These are phyloP conservation scores for Sporothrix brasiliensis DNA, from an alignment of 2,329 filamentous ascomycete species.

Conservation along the genomic window DNA sequence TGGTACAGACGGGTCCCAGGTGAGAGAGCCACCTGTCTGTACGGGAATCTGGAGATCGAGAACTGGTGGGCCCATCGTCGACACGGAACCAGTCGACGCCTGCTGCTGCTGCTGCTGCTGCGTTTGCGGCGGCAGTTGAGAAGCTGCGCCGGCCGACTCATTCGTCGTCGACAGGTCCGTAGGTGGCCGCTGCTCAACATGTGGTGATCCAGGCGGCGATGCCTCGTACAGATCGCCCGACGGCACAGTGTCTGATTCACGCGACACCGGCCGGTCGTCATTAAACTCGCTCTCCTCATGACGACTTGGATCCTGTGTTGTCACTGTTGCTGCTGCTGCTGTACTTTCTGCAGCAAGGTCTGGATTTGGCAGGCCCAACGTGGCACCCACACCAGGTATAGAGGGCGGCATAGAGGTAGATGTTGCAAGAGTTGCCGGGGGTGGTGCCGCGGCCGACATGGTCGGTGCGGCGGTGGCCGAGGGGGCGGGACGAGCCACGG, in stretches of 20 bases:
- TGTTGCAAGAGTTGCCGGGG: neutral
- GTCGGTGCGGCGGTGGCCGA: conserved; percentile 3
- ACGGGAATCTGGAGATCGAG: conserved; percentile 42
- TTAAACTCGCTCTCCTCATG: conserved; percentile 14
- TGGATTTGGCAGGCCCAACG: conserved; percentile 21
- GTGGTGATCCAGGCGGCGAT: conserved; percentile 30
- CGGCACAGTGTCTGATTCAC: neutral
- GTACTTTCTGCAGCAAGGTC: neutral
- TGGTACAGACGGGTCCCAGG: neutral
- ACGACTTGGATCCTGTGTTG: neutral
- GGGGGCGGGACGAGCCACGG: neutral
- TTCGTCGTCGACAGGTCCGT: conserved; percentile 6
- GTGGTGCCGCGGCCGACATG: conserved; percentile 3
- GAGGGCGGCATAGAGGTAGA: neutral
- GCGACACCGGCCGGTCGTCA: conserved; percentile 14
- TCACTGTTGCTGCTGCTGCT: neutral
- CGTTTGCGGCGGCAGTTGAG: neutral
- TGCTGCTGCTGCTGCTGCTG: neutral
- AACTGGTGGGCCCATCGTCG: conserved; percentile 33
- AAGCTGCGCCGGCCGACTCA: neutral
- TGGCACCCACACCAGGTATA: conserved; percentile 27
- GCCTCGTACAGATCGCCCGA: conserved; percentile 33
- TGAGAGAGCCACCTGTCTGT: conserved; percentile 30
- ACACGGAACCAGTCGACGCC: neutral
- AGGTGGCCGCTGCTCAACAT: conserved; percentile 1